Conservation (phyloP, 2,329 filamentous ascomycete species). For the Fusarium goolgardi region DNA sequence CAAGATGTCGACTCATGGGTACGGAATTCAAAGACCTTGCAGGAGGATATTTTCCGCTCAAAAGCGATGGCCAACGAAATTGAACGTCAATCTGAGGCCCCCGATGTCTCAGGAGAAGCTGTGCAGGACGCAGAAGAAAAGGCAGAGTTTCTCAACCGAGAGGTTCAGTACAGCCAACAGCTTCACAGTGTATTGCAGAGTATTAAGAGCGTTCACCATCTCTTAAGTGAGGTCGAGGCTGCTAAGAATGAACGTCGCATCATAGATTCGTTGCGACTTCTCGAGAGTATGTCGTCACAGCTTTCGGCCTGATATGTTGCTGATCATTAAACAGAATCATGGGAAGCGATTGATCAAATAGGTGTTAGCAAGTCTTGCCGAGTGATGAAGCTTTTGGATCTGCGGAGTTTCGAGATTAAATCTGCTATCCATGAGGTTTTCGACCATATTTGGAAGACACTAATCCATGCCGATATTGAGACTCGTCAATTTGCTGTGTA, state of each 20-base stretch:
- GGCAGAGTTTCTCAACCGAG: conserved; percentile 66
- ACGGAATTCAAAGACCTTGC: conserved; percentile 81
- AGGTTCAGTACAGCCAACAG: conserved; percentile 69
- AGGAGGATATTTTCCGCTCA: conserved; percentile 85
- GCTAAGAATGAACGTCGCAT: conserved; percentile 66
- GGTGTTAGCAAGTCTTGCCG: conserved; percentile 71
- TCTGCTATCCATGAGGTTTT: conserved; percentile 74
- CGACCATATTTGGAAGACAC: conserved; percentile 74
- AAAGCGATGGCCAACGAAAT: conserved; percentile 85
- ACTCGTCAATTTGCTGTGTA: conserved; percentile 67
- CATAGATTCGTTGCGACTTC: conserved; percentile 66
- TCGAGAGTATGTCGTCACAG: conserved; percentile 61
- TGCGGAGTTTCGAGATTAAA: conserved; percentile 74
- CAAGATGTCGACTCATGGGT: conserved; percentile 90
- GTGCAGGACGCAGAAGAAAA: conserved; percentile 65
- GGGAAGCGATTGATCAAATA: conserved; percentile 68
- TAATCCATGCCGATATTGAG: conserved; percentile 72
- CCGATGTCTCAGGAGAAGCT: conserved; percentile 64
- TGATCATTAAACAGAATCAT: conserved; percentile 59
- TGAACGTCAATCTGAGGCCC: conserved; percentile 77
- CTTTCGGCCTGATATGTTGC: not conserved
- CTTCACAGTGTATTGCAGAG: conserved; percentile 62
- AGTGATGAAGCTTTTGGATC: conserved; percentile 72
- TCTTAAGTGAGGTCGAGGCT: conserved; percentile 71
- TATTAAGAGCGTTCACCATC: conserved; percentile 67